Evolutionary conservation across 306 rosid genomes (phyloP), one percentile per base, ranked within the genome.

Genomic region (Lathyrus oleraceus): DNA sequence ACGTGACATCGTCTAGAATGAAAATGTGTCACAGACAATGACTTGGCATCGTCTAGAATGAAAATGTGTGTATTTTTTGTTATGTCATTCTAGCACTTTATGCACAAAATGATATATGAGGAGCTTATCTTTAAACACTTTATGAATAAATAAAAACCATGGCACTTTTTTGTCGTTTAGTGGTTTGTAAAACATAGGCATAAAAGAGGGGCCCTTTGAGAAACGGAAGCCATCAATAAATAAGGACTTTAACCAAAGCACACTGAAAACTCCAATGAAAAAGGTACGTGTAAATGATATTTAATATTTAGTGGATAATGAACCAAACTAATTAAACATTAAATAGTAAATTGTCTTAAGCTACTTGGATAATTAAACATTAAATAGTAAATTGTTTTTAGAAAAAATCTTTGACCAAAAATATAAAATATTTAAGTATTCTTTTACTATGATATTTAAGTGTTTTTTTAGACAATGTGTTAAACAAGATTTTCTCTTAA

Each of bases 81-180:
- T 5, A 32, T 32, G 8, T 1, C 38, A 32, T 32, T 6, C 36
- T 1, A 30, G 6, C 38, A 32, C 38, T 32, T 32, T 32, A 32
- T 32, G 38, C 1, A 32, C 38, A 32, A 32, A 32, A 32, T 6
- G 6, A 5, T 32, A 6, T 32, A 32, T 5, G 38, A 32, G 38
- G 38, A 32, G 38, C 38, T 32, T 32, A 32, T 32, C 6, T 32
- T 6, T 32, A 6, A 32, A 32, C 38, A 32, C 38, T 32, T 59
- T 66, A 20, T 20, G 20, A 76, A 57, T 47, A 4, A 4, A 16
- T 16, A 68, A 74, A 44, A 69, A 60, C 28, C 4, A 56, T 39
- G 64, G 0, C 42, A 20, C 69, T 69, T 64, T 56, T 27, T 3
- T 56, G 79, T 74, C 69, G 68, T 69, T 73, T 79, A 15, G 39